phyloP scores from a whole-genome alignment of 78 protist species.

The Tieghemostelium lacteum region DNA sequence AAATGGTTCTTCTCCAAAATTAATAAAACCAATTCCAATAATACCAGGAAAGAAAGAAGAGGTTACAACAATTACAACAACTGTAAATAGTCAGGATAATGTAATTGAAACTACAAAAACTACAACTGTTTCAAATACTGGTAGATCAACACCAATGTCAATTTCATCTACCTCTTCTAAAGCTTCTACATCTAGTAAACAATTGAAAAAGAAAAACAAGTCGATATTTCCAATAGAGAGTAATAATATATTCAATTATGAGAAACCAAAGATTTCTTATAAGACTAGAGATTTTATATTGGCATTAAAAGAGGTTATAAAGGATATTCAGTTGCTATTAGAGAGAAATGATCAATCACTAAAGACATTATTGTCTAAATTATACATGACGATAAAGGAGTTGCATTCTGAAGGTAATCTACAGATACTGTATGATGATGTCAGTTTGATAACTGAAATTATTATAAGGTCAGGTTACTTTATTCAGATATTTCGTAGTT shows the following conservation, averaged over 20 bases:
- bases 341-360: conserved; percentile 54
- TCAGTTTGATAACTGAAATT: conserved; percentile 31
- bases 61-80: neutral
- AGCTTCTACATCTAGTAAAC: neutral
- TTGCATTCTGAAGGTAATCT: conserved; percentile 37
- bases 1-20: too few relatives aligned
- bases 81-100: too few relatives aligned
- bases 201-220: neutral
- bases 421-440: conserved; percentile 8
- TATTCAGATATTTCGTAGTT: conserved; percentile 20
- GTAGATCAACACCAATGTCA: too few relatives aligned
- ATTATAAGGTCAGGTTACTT: conserved; percentile 52
- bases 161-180: neutral
- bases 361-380: neutral
- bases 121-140: too few relatives aligned
- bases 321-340: conserved; percentile 23
- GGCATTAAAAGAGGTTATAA: neutral
- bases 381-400: neutral
- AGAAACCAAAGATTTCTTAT: conserved; percentile 12
- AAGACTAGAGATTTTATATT: conserved; percentile 12
- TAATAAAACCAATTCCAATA: too few relatives aligned
- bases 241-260: conserved; percentile 40
- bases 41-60: neutral
- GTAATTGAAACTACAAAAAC: neutral
- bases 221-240: conserved; percentile 25